Evolutionary conservation across 2,329 filamentous ascomycete genomes (phyloP).

Genomic region (Alternaria infectoria): DNA sequence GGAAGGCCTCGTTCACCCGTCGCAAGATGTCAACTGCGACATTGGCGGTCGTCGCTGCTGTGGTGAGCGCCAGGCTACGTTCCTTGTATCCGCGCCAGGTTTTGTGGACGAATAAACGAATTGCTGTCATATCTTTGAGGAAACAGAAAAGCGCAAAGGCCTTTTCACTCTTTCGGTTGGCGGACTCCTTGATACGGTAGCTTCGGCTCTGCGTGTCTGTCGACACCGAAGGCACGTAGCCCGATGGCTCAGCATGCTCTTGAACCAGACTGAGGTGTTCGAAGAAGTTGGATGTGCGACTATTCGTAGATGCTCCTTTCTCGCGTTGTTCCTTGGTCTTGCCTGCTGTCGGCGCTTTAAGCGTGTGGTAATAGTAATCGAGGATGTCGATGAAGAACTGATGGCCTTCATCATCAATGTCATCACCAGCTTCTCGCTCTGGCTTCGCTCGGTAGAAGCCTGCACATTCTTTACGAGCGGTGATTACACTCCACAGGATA

Average conservation of each 20-base stretch:
- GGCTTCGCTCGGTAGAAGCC: not conserved
- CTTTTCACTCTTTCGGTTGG: not conserved
- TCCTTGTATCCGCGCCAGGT: not conserved
- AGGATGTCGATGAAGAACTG: not conserved
- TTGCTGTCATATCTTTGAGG: not conserved
- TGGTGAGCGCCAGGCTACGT: not conserved
- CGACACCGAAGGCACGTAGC: not conserved
- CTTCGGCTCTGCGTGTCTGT: not conserved
- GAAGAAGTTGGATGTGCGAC: not conserved
- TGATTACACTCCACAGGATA: not conserved
- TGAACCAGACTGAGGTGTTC: not conserved
- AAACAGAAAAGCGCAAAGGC: not conserved
- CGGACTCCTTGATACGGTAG: not conserved
- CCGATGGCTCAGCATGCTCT: not conserved
- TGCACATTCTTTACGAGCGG: not conserved
- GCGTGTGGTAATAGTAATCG: not conserved
- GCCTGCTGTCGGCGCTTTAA: not conserved
- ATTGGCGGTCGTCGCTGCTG: not conserved
- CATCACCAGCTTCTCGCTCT: not conserved
- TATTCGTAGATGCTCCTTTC: not conserved
- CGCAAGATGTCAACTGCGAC: not conserved
- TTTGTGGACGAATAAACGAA: not conserved
- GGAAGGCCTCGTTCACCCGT: not conserved
- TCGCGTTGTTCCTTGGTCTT: not conserved
- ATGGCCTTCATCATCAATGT: not conserved